Evolutionary conservation across 2,329 filamentous ascomycete species (phyloP).

Genomic region (Tolypocladium paradoxum): DNA sequence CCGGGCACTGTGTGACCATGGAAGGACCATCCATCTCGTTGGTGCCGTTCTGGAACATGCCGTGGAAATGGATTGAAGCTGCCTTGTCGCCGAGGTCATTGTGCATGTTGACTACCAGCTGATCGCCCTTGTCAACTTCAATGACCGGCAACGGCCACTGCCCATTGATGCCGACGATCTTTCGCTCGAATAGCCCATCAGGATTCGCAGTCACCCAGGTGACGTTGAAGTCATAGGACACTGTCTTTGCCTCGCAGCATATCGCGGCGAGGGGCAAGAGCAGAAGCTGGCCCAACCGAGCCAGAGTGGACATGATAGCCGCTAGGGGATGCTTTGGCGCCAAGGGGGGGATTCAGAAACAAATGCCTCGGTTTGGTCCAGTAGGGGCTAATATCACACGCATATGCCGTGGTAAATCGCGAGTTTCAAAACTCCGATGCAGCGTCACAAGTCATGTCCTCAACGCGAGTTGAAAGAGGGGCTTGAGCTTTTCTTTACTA

Average conservation of each 20-base stretch:
- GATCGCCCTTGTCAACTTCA: constrained; percentile 42
- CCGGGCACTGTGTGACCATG: constrained; percentile 24
- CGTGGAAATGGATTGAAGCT: constrained; percentile 49
- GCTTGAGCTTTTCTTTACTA: too few relatives aligned
- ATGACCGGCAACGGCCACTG: constrained; percentile 54
- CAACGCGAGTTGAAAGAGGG: too few relatives aligned
- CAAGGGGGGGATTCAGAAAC: too few relatives aligned
- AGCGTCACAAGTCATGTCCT: too few relatives aligned
- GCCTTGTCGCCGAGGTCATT: constrained; percentile 37
- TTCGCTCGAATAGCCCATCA: constrained; percentile 44
- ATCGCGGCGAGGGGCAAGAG: not conserved
- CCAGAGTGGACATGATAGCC: too few relatives aligned
- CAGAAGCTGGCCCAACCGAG: too few relatives aligned
- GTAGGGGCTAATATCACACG: too few relatives aligned
- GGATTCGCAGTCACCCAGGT: not conserved
- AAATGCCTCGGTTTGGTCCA: too few relatives aligned
- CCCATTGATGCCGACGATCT: constrained; percentile 54
- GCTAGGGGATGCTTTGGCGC: too few relatives aligned
- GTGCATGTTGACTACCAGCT: constrained; percentile 34
- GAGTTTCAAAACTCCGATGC: too few relatives aligned
- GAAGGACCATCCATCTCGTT: constrained; percentile 50
- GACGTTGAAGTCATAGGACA: not conserved
- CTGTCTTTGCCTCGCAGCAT: not conserved
- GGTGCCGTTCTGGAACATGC: constrained; percentile 47
- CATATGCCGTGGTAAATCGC: too few relatives aligned